Conservation (phyloP, 352 stramenopile species). For the Aphanomyces euteiches region DNA sequence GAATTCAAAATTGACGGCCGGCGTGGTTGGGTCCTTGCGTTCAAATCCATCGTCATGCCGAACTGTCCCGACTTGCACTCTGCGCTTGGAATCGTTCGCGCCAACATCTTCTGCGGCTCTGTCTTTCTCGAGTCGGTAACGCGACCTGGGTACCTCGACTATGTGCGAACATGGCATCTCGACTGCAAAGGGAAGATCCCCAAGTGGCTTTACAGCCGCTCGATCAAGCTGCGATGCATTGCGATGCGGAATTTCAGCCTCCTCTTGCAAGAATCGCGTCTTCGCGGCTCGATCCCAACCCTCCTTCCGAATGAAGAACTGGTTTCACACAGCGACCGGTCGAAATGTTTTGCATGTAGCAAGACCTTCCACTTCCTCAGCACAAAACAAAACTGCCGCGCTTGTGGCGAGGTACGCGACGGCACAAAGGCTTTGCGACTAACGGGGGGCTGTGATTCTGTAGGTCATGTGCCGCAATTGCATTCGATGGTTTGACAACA, state of each 20-base stretch:
- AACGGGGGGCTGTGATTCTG: not conserved
- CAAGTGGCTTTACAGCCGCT: not conserved
- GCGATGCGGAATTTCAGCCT: not conserved
- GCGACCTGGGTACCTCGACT: not conserved
- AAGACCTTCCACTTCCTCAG: not conserved
- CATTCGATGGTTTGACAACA: not conserved
- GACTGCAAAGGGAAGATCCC: not conserved
- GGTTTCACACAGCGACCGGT: not conserved
- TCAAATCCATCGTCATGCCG: not conserved
- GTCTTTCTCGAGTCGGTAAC: not conserved
- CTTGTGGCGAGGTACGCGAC: not conserved
- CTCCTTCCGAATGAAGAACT: not conserved
- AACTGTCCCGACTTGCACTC: not conserved
- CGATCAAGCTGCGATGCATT: slow-evolving; percentile 4
- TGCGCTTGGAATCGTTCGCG: not conserved
- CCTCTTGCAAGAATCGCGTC: not conserved
- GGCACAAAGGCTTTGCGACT: not conserved
- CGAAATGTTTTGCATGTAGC: not conserved
- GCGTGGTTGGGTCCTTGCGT: slow-evolving; percentile 3
- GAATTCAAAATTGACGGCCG: slow-evolving; percentile 2
- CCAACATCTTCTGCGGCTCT: not conserved
- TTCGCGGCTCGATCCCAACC: not conserved
- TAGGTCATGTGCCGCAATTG: slow-evolving; percentile 8
- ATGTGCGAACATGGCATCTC: slow-evolving; percentile 2
- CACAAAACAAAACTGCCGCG: not conserved